phyloP scores from a whole-genome alignment of 192 early-diverging fungal species.

The Oehlia diaphana region DNA sequence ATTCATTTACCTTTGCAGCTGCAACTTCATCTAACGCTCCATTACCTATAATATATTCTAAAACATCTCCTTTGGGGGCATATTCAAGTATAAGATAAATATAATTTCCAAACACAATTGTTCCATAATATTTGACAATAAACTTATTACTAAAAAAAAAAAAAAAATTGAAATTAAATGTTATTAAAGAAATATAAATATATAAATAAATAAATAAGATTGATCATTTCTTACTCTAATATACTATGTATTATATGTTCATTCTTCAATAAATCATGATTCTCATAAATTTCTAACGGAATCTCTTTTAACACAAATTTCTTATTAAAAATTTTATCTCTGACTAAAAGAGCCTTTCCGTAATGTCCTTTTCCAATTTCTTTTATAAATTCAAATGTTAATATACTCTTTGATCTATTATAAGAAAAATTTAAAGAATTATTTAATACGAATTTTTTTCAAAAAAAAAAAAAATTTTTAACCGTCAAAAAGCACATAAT shows the following conservation, averaged over 20 bases:
- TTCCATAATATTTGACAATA: neutral
- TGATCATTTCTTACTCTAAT: neutral
- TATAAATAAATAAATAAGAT: too few species aligned
- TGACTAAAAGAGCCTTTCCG: neutral
- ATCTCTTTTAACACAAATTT: neutral
- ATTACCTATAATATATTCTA: neutral
- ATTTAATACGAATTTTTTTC: neutral
- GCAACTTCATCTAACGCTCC: neutral
- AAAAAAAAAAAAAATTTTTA: neutral
- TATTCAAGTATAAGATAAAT: neutral
- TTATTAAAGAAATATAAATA: too few species aligned
- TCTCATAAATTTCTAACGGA: neutral
- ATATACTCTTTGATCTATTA: neutral
- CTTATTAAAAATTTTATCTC: neutral
- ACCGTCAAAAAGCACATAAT: neutral
- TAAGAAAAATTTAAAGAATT: neutral
- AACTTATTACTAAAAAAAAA: neutral
- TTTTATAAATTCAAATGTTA: neutral
- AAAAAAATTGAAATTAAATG: too few species aligned
- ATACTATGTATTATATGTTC: neutral
- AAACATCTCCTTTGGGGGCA: neutral
- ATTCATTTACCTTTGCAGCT: neutral
- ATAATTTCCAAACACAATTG: neutral
- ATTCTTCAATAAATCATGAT: neutral
- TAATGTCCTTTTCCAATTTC: neutral